Conservation (phyloP, 2,329 filamentous ascomycete species). For the Emmonsiellopsis sp. region DNA sequence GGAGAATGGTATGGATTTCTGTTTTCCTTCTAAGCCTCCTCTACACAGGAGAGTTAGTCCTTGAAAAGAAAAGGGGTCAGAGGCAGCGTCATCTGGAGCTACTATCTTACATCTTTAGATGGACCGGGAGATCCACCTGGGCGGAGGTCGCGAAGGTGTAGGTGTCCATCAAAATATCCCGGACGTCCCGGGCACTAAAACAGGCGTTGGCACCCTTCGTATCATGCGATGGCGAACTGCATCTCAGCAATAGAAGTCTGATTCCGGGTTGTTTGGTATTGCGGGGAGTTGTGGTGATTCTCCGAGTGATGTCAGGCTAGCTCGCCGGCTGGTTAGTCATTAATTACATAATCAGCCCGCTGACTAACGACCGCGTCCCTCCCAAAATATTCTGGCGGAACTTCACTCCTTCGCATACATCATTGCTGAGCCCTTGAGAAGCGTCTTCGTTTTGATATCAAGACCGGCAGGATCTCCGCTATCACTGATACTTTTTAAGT, state of each 20-base stretch:
- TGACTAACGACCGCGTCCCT: no score
- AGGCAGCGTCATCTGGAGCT: constrained; percentile 6
- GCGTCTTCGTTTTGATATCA: no score
- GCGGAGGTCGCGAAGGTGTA: constrained; percentile 92
- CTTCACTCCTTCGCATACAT: no score
- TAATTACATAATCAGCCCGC: no score
- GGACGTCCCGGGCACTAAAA: neutral
- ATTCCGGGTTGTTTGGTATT: neutral
- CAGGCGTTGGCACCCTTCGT: neutral
- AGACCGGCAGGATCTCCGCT: no score
- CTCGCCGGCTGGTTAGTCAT: no score
- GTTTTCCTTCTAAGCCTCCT: constrained; percentile 67
- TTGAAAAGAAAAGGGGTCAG: neutral
- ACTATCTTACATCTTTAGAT: constrained; percentile 51
- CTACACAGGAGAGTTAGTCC: constrained; percentile 30
- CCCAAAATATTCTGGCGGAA: no score
- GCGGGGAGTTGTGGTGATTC: neutral
- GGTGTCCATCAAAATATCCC: constrained; percentile 55
- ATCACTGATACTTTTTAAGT: no score
- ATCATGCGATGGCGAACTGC: neutral
- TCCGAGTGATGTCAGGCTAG: neutral
- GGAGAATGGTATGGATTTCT: constrained; percentile 65
- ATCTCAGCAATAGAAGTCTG: neutral
- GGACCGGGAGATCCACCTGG: constrained; percentile 63
- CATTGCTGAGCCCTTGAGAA: no score